Conservation (phyloP, 768 basidiomycete genomes). For the Mycena olivaceomarginata region DNA sequence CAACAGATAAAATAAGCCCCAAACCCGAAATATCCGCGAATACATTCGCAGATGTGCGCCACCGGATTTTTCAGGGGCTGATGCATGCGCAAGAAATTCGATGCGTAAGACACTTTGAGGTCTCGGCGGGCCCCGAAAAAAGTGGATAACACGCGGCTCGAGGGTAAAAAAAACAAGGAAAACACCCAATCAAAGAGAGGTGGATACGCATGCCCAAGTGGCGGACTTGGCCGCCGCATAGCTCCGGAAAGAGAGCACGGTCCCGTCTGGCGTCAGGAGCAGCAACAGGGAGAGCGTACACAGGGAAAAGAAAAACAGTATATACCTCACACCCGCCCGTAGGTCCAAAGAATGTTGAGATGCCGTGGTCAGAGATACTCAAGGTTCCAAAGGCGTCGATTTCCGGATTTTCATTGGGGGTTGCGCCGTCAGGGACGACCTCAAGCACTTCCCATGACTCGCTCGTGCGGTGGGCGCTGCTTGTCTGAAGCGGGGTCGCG, state of each 20-base stretch:
- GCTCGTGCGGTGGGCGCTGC: neutral
- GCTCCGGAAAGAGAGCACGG: neutral
- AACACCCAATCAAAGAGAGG: neutral
- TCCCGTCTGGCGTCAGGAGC: neutral
- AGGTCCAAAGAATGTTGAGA: too few species aligned
- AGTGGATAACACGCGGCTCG: too few species aligned
- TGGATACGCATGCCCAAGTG: neutral
- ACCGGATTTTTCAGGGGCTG: neutral
- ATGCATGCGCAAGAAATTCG: neutral
- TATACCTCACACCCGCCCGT: too few species aligned
- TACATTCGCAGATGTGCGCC: neutral
- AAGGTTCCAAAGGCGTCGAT: constrained; percentile 77
- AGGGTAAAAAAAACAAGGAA: neutral
- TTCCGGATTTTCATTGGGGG: constrained; percentile 54
- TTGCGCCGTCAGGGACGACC: constrained; percentile 18
- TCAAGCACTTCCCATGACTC: constrained; percentile 27
- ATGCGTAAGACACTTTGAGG: neutral
- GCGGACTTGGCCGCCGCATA: neutral
- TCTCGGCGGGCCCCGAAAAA: too few species aligned
- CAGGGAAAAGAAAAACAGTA: constrained; percentile 45
- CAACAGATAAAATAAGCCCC: neutral
- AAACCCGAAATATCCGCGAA: neutral
- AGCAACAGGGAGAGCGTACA: neutral
- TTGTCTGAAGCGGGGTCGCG: neutral
- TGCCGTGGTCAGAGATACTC: too few species aligned